Evolutionary conservation across 352 stramenopile species (phyloP).

Genomic region (Plasmopara viticola): DNA sequence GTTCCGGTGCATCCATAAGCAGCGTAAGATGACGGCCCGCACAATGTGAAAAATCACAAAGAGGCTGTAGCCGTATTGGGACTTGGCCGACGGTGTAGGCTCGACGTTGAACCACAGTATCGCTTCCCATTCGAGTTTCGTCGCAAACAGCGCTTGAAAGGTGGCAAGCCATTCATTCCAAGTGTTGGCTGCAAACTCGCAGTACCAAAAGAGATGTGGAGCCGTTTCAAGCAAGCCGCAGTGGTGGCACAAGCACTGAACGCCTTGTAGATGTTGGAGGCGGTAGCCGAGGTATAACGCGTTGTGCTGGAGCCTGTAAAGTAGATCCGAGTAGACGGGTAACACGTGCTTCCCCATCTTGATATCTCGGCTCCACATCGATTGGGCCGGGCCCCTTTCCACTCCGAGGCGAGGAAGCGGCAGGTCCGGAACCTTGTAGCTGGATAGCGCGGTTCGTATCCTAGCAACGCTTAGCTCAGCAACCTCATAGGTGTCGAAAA

Average conservation of each 20-base stretch:
- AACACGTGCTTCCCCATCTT: not conserved
- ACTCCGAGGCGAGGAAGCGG: not conserved
- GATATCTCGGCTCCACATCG: not conserved
- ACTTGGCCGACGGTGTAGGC: not conserved
- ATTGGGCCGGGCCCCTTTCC: not conserved
- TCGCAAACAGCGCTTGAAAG: not conserved
- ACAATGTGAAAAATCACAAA: too few relatives aligned
- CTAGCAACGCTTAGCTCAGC: not conserved
- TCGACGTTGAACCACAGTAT: not conserved
- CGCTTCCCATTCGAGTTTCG: not conserved
- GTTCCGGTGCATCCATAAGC: not conserved
- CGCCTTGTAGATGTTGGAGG: not conserved
- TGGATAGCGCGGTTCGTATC: not conserved
- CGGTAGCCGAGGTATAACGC: not conserved
- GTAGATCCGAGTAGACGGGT: not conserved
- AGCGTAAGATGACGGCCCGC: too few relatives aligned
- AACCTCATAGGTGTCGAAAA: not conserved
- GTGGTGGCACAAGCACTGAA: not conserved
- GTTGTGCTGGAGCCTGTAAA: not conserved
- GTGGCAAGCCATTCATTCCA: not conserved
- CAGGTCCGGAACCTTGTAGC: not conserved
- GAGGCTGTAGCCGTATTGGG: not conserved
- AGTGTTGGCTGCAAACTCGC: not conserved
- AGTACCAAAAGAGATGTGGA: not conserved
- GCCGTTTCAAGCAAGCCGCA: not conserved